phyloP scores from a whole-genome alignment of 2,329 filamentous ascomycete species.

The Xylaria multiplex region DNA sequence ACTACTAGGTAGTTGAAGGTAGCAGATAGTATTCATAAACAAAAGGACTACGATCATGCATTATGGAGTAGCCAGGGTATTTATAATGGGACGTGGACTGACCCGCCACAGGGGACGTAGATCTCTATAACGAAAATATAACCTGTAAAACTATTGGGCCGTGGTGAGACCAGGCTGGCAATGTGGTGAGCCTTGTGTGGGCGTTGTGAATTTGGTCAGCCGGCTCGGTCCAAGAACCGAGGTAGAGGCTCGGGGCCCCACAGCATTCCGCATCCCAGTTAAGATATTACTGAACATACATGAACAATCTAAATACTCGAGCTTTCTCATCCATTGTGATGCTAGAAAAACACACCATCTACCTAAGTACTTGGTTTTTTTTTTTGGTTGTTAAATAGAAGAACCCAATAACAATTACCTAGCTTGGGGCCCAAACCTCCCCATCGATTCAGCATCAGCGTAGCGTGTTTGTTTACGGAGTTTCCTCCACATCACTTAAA shows the following conservation, averaged over 20 bases:
- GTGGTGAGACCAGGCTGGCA: neutral
- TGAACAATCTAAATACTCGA: neutral
- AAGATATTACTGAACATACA: conserved; percentile 2
- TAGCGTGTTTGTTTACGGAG: neutral
- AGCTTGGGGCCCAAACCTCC: neutral
- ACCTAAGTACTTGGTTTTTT: neutral
- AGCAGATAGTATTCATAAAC: neutral
- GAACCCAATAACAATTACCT: neutral
- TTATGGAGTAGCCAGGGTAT: conserved; percentile 4
- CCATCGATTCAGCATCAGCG: neutral
- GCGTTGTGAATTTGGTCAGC: conserved; percentile 1
- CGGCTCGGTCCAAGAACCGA: conserved; percentile 28
- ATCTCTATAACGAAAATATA: neutral
- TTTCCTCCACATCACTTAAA: neutral
- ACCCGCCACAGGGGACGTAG: neutral
- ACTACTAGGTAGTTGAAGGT: neutral
- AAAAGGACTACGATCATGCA: neutral
- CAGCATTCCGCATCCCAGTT: conserved; percentile 1
- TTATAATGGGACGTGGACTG: neutral
- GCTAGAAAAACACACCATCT: neutral
- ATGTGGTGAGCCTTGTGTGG: neutral
- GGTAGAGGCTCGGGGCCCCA: conserved; percentile 30
- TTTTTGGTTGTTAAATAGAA: neutral
- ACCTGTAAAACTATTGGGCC: neutral
- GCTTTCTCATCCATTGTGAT: neutral